Percentiles rank a stretch among this genome's conserved stretches.
phyloP scores from a whole-genome alignment of 768 basidiomycete species.

The Erythrobasidium yunnanense region DNA sequence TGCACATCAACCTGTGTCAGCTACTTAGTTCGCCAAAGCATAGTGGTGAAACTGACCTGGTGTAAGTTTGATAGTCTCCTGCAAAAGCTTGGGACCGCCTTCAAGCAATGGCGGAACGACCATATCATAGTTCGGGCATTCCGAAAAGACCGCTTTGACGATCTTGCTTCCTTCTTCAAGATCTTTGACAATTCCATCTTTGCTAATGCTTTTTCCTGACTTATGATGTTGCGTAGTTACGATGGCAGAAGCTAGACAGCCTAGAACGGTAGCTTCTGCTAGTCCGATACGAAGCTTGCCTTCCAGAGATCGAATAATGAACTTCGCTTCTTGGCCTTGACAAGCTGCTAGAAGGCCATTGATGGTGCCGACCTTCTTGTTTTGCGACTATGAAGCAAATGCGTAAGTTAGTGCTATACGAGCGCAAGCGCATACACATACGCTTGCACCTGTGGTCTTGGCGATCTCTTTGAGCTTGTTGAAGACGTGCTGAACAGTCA shows the following conservation, averaged over 20 bases:
- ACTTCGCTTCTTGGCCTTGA: slow-evolving; percentile 66
- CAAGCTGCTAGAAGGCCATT: slow-evolving; percentile 87
- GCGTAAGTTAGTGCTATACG: background rate
- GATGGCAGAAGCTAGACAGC: slow-evolving; percentile 82
- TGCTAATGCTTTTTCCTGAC: slow-evolving; percentile 48
- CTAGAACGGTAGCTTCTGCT: slow-evolving; percentile 77
- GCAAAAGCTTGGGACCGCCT: slow-evolving; percentile 60
- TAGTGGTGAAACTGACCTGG: slow-evolving; percentile 59
- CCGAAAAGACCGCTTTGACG: slow-evolving; percentile 88
- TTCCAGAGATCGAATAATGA: slow-evolving; percentile 86
- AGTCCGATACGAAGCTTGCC: slow-evolving; percentile 95
- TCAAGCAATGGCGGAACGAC: slow-evolving; percentile 82
- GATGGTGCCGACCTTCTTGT: slow-evolving; percentile 87
- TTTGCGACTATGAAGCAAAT: slow-evolving; percentile 58
- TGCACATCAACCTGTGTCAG: slow-evolving; percentile 23
- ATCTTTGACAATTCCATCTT: slow-evolving; percentile 59
- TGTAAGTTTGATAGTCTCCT: slow-evolving; percentile 71
- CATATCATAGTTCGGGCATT: slow-evolving; percentile 81
- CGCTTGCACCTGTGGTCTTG: slow-evolving; percentile 45
- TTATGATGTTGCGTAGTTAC: slow-evolving; percentile 51
- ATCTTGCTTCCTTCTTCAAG: slow-evolving; percentile 65
- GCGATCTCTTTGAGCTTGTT: slow-evolving; percentile 84
- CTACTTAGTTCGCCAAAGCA: background rate
- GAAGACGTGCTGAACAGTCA: slow-evolving; percentile 83
- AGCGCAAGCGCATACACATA: background rate